Conservation (phyloP, 805 yeast species). For the Wickerhamiella allomyrinae region DNA sequence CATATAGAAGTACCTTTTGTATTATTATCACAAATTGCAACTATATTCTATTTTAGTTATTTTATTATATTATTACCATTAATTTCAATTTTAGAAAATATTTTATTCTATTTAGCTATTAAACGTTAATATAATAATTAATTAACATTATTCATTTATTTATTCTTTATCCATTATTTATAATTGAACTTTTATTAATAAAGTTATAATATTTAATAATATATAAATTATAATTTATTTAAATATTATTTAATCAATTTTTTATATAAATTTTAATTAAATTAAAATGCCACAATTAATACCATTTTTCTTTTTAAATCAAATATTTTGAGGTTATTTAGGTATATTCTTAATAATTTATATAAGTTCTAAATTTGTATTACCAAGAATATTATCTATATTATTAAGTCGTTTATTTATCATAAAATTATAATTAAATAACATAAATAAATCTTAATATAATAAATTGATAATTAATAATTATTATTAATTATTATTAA, state of each 20-base stretch:
- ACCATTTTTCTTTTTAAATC: conserved; percentile 2
- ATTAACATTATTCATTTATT: no score
- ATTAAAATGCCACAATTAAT: conserved; percentile 2
- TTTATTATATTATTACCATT: conserved; percentile 1
- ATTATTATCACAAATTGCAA: not conserved
- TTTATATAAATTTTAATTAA: no score
- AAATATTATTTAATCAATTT: not conserved
- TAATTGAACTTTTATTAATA: no score
- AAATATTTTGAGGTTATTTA: not conserved
- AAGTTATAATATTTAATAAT: no score
- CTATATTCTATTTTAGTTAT: conserved; percentile 1
- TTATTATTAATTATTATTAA: not conserved
- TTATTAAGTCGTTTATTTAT: conserved; percentile 1
- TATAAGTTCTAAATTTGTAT: not conserved
- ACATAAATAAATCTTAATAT: not conserved
- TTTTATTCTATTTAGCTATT: conserved; percentile 1
- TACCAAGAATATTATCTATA: conserved; percentile 1
- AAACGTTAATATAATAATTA: not conserved
- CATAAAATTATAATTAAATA: not conserved
- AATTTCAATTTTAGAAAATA: not conserved
- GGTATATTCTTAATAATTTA: not conserved
- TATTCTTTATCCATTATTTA: no score
- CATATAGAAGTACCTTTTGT: conserved; percentile 2
- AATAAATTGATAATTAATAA: not conserved
- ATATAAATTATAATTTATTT: no score